Conservation (phyloP, 495 filamentous ascomycete species). For the Xylaria venustula region DNA sequence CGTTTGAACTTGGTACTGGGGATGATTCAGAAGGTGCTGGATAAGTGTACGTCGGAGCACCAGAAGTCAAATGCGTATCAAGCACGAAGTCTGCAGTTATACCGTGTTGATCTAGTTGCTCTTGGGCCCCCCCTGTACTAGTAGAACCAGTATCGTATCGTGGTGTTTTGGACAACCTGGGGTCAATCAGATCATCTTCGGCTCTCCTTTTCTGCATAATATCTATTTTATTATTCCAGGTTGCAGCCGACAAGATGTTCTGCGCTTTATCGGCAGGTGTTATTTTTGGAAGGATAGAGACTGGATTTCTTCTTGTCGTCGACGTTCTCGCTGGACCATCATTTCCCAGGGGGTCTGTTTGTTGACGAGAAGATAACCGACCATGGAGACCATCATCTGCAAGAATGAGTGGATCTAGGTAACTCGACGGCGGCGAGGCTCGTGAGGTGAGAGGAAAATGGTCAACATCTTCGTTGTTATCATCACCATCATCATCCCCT, state of each 20-base stretch:
- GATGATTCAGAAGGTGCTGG: neutral
- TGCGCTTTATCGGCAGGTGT: neutral
- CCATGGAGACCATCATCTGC: conserved; percentile 9
- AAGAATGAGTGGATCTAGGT: conserved; percentile 11
- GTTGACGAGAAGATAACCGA: neutral
- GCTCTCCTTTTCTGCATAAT: conserved; percentile 14
- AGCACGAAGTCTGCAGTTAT: too few relatives aligned
- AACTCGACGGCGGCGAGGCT: neutral
- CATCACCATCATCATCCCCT: too few relatives aligned
- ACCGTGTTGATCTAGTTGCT: neutral
- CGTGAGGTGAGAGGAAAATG: neutral
- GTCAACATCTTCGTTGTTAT: neutral
- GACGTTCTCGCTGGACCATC: neutral
- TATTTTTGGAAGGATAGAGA: conserved; percentile 6
- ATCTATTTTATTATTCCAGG: conserved; percentile 10
- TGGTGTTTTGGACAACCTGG: neutral
- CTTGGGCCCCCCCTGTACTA: neutral
- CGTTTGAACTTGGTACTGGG: neutral
- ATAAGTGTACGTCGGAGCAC: neutral
- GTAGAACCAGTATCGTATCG: neutral
- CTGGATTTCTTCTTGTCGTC: neutral
- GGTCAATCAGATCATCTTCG: conserved; percentile 47
- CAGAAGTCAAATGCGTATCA: too few relatives aligned
- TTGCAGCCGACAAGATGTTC: neutral
- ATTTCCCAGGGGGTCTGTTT: neutral